Percentiles rank a stretch among this genome's conserved stretches.
phyloP scores from a whole-genome alignment of 106 monocot genomes.

The Triglochin maritima region DNA sequence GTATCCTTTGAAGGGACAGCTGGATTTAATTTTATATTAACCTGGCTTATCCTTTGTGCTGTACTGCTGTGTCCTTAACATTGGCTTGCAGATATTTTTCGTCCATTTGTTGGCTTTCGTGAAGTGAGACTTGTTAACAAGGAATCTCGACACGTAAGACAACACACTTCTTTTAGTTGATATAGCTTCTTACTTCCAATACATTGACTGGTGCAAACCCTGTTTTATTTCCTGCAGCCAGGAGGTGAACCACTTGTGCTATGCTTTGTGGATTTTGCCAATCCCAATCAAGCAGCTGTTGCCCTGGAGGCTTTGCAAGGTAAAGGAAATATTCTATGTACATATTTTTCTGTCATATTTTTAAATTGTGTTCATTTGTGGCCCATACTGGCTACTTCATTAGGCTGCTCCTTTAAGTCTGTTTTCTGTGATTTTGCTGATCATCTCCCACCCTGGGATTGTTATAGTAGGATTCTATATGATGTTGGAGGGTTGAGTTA shows the following conservation, averaged over 20 bases:
- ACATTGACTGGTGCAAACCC: not conserved
- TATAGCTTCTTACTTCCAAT: not conserved
- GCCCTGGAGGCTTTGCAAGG: constrained; percentile 53
- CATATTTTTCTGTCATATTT: not conserved
- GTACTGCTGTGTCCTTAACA: constrained; percentile 15
- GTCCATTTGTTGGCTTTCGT: constrained; percentile 47
- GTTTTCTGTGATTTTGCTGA: too few relatives aligned
- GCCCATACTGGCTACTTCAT: too few relatives aligned
- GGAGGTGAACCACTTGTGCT: constrained; percentile 43
- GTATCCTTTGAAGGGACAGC: constrained; percentile 15
- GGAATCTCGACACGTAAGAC: constrained; percentile 40
- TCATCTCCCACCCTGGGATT: too few relatives aligned
- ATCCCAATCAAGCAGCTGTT: constrained; percentile 30
- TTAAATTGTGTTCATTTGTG: not conserved
- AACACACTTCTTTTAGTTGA: not conserved
- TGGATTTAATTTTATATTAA: not conserved
- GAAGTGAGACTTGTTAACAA: constrained; percentile 57
- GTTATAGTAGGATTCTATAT: too few relatives aligned
- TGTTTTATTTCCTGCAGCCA: constrained; percentile 24
- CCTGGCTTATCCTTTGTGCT: not conserved
- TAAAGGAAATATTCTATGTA: constrained; percentile 6
- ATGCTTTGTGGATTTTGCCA: constrained; percentile 54
- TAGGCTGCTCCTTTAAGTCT: too few relatives aligned
- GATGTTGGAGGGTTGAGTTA: too few relatives aligned
- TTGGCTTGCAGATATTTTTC: constrained; percentile 38